Evolutionary conservation across 257 asterid species (phyloP), one percentile per base, ranked within the genome.

Genomic region (Eucommia ulmoides): DNA sequence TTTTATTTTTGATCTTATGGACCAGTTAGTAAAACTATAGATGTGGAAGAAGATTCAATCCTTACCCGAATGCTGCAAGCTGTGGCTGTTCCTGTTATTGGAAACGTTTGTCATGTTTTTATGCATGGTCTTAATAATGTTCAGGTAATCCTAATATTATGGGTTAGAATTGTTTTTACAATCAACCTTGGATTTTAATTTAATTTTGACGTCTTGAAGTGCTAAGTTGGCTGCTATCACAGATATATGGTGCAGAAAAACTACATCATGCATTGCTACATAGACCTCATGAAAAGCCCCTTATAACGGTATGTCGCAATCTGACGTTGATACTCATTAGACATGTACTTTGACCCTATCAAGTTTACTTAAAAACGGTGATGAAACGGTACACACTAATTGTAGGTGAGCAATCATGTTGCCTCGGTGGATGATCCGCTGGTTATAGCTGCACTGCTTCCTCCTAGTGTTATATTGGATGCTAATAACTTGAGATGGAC

Each of bases 351-450:
- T 19, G 11, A 35, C 21, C 22, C n/a, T 19, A 17, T 17, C 23
- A 20, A 38, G 14, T 63, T 25, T 25, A 18, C 55, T 56, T 54
- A 48, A 15, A 41, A 48, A 64, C 60, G 23, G 23, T 60, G 7
- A 20, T 23, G 23, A 38, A 22, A 16, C 45, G 49, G 2, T 33
- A 56, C 41, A 19, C 55, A 44, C 41, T 24, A 29, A 50, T 47
- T 74, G 44, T 51, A 87, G 97, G 89, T 87, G 54, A 87, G 94
- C 76, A 87, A 87, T 68, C 97, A 87, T 61, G 97, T 87, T 59
- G 97, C 97, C 29, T 54, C 94, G 20, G 62, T 81, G 84, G 97
- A 87, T 65, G 97, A 87, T 50, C 97, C 97, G 54, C 59, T 87
- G 29, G 78, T 87, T 48, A 73, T 87, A 62, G 85, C 97, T 64